Base-by-base conservation (phyloP, 1,139 yeast genomes). In the Pichia cactophila region DNA sequence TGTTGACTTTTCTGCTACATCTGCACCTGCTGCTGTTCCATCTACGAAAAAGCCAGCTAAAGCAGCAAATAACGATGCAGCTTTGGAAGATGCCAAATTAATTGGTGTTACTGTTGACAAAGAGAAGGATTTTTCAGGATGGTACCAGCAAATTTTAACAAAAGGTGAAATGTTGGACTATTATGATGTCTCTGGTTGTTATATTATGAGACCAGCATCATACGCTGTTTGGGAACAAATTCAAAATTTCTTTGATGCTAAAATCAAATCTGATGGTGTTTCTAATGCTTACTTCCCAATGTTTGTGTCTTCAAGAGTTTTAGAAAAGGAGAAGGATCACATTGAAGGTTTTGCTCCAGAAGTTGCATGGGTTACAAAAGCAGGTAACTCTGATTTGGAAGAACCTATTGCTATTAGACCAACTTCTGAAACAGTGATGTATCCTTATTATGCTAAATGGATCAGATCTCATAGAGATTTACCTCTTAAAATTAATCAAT, bases 401-500 rank as follows among this genome's bases (percentile, higher is more conserved):
- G 98, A 94, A 73, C 98, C 96, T 61, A 87, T 94, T 64, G 99
- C 99, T 54, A 92, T 94, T 61, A 86, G 99, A 74, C 99, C 99
- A 62, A 94, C 99, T 44, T 89, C 97, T 17, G 99, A 94, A 71
- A 94, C 99, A 47, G 98, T 92, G 68, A 94, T 94, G 98, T 94
- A 94, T 70, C 98, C 99, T 56, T 94, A 94, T 80, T 94, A 90
- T 67, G 88, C 97, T 62, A 94, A 94, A 70, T 94, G 99, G 99
- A 85, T 94, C 64, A 85, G 96, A 70, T 90, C 97, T 33, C 95
- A 94, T 73, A 86, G 98, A 70, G 99, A 94, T 68, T 78, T 94
- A 68, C 99, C 99, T 54, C 77, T 94, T 71, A 87, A 86, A 64
- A 78, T 92, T 66, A 92, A 94, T 74, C 99, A 94, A 72, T 94